Base-by-base conservation (phyloP, 2,329 filamentous ascomycete species). In the Zopfia rhizophila region DNA sequence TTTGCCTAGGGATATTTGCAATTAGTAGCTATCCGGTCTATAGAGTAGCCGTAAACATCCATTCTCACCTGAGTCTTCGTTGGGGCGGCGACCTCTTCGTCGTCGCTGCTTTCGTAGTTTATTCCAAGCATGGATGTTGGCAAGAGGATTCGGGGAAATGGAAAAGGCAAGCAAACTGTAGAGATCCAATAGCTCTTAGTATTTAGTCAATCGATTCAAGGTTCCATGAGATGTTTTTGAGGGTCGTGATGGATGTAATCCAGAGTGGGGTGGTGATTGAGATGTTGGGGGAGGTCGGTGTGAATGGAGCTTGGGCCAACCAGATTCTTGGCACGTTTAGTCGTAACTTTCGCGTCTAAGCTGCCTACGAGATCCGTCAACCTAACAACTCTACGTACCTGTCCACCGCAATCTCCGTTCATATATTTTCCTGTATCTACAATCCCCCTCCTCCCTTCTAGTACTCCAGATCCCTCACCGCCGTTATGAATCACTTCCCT, bases 401-500 rank as follows among this genome's bases (percentile, higher is more conserved):
- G n/a, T n/a, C 55, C 50, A 55, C 52, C 57, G 51, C 52, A 43
- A 44, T 43, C 53, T 51, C 42, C 51, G 45, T 45, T 49, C 46
- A 29, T 46, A 32, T 38, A 39, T 30, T 19, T 36, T 44, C 28
- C 46, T 16, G 40, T 16, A 25, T 18, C 22, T 19, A 24, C 8
- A 7, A 22, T n/a, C 23, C 7, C 41, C 11, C 36, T 13, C 30
- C 11, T 10, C 33, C 27, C 24, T 38, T 38, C 40, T 18, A 29
- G 22, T 30, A 6, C 11, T 18, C 29, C 12, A 4, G 37, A 45
- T 28, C 38, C 32, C 19, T 13, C 21, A 27, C 11, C 25, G 16
- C 41, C 70, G 76, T 42, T 55, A 87, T 87, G 84, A 85, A 86
- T 70, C 84, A 87, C 69, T 79, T 82, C 61, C 84, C 84, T 48